Percentiles rank a stretch among this genome's conserved stretches.
phyloP scores from a whole-genome alignment of 1,284 basidiomycete species.

The Moesziomyces antarcticus region DNA sequence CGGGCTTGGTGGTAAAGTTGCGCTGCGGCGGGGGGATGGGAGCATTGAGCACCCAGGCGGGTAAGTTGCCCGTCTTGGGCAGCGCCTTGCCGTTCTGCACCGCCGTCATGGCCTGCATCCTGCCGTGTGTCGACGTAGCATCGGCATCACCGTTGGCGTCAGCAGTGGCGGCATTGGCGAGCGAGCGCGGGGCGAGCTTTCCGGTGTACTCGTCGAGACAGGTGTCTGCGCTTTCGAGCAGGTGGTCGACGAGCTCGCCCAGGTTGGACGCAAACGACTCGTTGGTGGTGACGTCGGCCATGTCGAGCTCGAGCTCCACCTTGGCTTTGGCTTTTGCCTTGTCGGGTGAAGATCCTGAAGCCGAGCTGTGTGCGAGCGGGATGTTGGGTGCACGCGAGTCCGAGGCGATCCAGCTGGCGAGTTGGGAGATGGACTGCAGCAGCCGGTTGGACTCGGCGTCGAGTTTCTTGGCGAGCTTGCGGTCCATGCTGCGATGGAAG shows the following conservation, averaged over 20 bases:
- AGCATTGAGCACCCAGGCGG: constrained; percentile 57
- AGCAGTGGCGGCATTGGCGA: constrained; percentile 2
- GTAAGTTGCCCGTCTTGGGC: constrained; percentile 53
- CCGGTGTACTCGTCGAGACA: constrained; percentile 83
- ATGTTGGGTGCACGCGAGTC: constrained; percentile 34
- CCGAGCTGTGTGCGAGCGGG: constrained; percentile 13
- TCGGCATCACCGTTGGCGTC: constrained; percentile 3
- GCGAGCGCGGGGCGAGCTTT: constrained; percentile 73
- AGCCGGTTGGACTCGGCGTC: constrained; percentile 76
- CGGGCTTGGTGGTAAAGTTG: constrained; percentile 58
- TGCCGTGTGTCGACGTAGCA: not conserved
- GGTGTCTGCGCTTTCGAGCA: constrained; percentile 86
- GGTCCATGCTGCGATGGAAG: constrained; percentile 86
- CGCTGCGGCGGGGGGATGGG: constrained; percentile 62
- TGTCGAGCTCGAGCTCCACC: constrained; percentile 15
- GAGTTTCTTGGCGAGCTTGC: constrained; percentile 75
- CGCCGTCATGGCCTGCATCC: constrained; percentile 24
- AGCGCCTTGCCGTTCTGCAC: constrained; percentile 39
- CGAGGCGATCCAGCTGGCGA: constrained; percentile 46
- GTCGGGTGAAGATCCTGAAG: not conserved
- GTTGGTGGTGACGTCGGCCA: constrained; percentile 68
- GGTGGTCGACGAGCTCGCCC: constrained; percentile 82
- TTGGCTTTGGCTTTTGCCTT: constrained; percentile 14
- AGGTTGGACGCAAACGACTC: constrained; percentile 83
- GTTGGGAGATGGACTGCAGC: constrained; percentile 46